Evolutionary conservation across 176 grass and related monocot species (phyloP).

Genomic region (Raddia distichophylla): DNA sequence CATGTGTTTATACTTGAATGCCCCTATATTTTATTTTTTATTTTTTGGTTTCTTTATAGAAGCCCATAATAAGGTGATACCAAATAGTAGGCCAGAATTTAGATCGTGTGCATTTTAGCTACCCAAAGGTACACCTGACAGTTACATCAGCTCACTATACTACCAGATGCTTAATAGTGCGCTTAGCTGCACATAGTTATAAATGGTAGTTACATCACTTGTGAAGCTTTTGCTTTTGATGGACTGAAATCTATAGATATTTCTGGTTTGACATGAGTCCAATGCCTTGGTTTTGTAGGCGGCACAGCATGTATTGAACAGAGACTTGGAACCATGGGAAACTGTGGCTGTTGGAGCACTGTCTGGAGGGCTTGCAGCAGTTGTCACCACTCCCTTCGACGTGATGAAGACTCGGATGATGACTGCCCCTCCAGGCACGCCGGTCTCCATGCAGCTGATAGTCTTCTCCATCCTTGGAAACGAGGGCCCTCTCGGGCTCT

Average conservation of each 20-base stretch:
- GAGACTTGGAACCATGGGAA: constrained; percentile 93
- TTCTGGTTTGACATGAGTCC: not conserved
- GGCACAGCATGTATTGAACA: constrained; percentile 66
- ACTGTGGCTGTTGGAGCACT: constrained; percentile 75
- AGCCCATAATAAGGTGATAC: not conserved
- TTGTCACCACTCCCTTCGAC: constrained; percentile 92
- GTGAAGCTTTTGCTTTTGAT: not conserved
- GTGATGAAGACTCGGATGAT: constrained; percentile 98
- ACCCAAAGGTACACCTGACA: not conserved
- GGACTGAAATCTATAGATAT: not conserved
- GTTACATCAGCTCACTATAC: not conserved
- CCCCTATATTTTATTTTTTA: not conserved
- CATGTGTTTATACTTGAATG: not conserved
- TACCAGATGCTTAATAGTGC: not conserved
- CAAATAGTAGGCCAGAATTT: not conserved
- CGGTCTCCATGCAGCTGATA: constrained; percentile 86
- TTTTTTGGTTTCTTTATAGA: not conserved
- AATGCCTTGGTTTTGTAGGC: constrained; percentile 45
- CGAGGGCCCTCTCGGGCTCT: constrained; percentile 79
- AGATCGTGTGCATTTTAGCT: not conserved
- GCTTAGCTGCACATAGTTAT: not conserved
- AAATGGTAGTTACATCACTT: constrained; percentile 2
- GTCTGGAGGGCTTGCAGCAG: constrained; percentile 86
- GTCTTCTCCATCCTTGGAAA: constrained; percentile 86
- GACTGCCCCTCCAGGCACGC: constrained; percentile 82